Evolutionary conservation across 225 moss, liverwort and hornwort species (phyloP), one percentile per base, ranked within the genome.

Genomic region (Asterella californica): DNA sequence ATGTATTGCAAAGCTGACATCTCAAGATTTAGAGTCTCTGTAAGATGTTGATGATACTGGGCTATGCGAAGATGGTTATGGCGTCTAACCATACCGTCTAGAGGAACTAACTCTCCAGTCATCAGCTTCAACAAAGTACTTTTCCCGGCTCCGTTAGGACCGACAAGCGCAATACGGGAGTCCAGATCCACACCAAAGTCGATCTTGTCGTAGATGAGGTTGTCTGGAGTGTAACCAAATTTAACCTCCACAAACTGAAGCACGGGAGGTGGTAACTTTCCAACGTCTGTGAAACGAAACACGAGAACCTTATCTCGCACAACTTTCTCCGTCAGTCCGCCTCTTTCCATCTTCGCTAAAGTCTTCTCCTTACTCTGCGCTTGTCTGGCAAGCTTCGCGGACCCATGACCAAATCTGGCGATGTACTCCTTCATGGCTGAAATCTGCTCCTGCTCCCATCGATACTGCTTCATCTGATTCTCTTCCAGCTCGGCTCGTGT

Each of bases 291-390:
- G 47, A 94, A 94, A 57, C 94, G 92, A 77, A 94, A 94, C 4
- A 92, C 92, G 30, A 94, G 83, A 32, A 90, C 84, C 85, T 94
- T 94, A 29, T 94, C 94, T 48, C 92, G 82, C 22, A 90, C 86
- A 19, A 94, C 91, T 82, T 94, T 94, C 83, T 94, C 94, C 1
- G 94, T 92, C 42, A 94, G 85, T 17, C 94, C 94, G 64, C 94
- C 92, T 77, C 94, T 89, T 79, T 94, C 94, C 94, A 94, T 94
- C 87, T 94, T 94, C 0, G 94, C 94, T 12, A 94, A 86, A 6
- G 94, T 94, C 62, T 94, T 94, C 85, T 94, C 94, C 76, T 94
- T 94, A 82, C 94, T 94, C 80, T 94, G 94, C 6, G 94, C 94
- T 88, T 94, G 94, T 15, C 94, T 86, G 2, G 94, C 94, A 77